These are phyloP conservation scores for Pseudogymnoascus sp. DNA, from an alignment of 2,329 filamentous ascomycete species.

Conservation along the genomic window DNA sequence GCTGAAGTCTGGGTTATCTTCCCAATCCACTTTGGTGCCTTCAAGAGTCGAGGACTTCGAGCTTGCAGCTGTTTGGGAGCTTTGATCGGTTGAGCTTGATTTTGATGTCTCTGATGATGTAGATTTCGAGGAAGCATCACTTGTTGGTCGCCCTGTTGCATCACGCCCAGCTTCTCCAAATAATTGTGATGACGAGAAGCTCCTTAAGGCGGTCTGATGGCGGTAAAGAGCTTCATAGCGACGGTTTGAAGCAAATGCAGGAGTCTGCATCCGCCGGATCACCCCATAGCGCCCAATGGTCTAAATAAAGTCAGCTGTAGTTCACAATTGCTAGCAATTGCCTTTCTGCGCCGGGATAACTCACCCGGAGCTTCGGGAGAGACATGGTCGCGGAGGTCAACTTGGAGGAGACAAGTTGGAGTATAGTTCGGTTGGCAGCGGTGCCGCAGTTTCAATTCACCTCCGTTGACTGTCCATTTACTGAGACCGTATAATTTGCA, in stretches of 20 bases:
- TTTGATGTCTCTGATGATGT: neutral
- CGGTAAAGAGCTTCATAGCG: neutral
- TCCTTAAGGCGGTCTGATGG: neutral
- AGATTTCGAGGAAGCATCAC: neutral
- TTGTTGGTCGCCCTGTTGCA: neutral
- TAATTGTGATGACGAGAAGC: neutral
- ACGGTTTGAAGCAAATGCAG: neutral
- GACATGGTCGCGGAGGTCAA: neutral
- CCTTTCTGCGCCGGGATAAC: neutral
- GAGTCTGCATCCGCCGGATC: neutral
- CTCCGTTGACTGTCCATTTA: conserved; percentile 7
- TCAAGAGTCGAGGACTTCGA: neutral
- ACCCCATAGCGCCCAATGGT: neutral
- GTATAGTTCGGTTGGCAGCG: neutral
- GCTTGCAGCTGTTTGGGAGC: neutral
- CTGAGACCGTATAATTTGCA: neutral
- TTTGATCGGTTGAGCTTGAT: neutral
- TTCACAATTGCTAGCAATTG: neutral
- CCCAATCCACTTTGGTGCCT: conserved; percentile 44
- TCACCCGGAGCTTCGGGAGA: neutral
- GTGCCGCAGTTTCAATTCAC: conserved; percentile 1
- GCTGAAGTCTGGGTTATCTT: conserved; percentile 62
- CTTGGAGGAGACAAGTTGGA: neutral
- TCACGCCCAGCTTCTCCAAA: neutral
- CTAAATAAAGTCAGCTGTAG: neutral